phyloP scores from a whole-genome alignment of 768 basidiomycete genomes.

The Tulasnella calospora region DNA sequence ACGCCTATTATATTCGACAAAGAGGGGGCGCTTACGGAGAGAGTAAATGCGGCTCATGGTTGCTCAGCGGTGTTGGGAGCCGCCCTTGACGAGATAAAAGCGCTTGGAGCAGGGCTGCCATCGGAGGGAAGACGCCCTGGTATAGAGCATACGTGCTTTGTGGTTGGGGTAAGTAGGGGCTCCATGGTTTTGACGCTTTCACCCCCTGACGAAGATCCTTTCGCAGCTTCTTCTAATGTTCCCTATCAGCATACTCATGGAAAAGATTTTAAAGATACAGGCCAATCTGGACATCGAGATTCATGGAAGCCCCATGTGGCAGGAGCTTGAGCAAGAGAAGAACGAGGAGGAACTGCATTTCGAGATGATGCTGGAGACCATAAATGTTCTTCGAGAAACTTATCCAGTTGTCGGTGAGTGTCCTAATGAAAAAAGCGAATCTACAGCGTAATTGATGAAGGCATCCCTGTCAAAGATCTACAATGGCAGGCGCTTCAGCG shows the following conservation, averaged over 20 bases:
- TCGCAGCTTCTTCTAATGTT: not conserved
- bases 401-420: slow-evolving; percentile 4
- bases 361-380: not conserved
- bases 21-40: not conserved
- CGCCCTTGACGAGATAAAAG: not conserved
- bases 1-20: not conserved
- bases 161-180: not conserved
- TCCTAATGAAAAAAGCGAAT: not conserved
- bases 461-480: not conserved
- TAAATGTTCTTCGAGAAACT: not conserved
- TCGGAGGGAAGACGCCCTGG: not conserved
- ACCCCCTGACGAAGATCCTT: not conserved
- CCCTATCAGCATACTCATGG: not conserved
- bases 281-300: not conserved
- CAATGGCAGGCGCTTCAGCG: not conserved
- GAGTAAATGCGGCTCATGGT: not conserved
- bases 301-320: not conserved
- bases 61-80: not conserved
- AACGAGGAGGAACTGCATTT: not conserved
- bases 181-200: too few relatives aligned
- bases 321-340: not conserved
- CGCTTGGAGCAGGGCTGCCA: not conserved
- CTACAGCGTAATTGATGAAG: not conserved
- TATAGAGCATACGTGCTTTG: slow-evolving; percentile 3
- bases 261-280: not conserved